phyloP scores from a whole-genome alignment of 2,329 filamentous ascomycete species.

The Monosporascus sp. region DNA sequence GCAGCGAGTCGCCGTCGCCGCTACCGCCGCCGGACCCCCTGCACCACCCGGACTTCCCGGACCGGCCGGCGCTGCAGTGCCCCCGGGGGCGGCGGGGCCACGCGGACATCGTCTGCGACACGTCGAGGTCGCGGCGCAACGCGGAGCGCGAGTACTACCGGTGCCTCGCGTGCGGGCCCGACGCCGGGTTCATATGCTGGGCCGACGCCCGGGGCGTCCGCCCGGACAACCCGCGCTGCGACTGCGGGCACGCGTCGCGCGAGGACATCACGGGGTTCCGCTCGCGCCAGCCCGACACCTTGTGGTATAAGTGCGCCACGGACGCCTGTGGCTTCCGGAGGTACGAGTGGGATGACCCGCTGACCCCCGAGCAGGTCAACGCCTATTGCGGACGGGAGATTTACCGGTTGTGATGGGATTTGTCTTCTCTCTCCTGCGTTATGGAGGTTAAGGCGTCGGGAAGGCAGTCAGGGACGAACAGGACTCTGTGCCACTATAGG shows the following conservation, averaged over 20 bases:
- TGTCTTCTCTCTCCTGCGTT: too few species aligned
- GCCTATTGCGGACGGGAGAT: constrained; percentile 2
- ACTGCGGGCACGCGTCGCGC: constrained; percentile 7
- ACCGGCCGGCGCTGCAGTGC: constrained; percentile 7
- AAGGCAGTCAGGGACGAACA: too few species aligned
- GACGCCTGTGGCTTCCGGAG: constrained; percentile 3
- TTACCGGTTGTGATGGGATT: background rate
- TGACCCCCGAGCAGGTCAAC: constrained; percentile 5
- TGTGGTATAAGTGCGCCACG: constrained; percentile 13
- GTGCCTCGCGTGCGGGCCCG: constrained; percentile 4
- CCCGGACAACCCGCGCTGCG: constrained; percentile 4
- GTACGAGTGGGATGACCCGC: constrained; percentile 2
- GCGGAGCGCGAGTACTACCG: constrained; percentile 4
- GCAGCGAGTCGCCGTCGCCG: background rate
- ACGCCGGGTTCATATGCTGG: constrained; percentile 10
- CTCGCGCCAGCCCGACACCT: background rate
- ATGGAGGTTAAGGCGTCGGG: too few species aligned
- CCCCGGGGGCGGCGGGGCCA: background rate
- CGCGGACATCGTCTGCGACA: background rate
- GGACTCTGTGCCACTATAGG: too few species aligned
- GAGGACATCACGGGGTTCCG: constrained; percentile 5
- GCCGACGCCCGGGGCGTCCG: constrained; percentile 5
- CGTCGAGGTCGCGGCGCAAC: constrained; percentile 1
- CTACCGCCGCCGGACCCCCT: background rate
- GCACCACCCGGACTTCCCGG: constrained; percentile 7